Base-by-base conservation (phyloP, 306 rosid genomes). In the Rubus idaeus region DNA sequence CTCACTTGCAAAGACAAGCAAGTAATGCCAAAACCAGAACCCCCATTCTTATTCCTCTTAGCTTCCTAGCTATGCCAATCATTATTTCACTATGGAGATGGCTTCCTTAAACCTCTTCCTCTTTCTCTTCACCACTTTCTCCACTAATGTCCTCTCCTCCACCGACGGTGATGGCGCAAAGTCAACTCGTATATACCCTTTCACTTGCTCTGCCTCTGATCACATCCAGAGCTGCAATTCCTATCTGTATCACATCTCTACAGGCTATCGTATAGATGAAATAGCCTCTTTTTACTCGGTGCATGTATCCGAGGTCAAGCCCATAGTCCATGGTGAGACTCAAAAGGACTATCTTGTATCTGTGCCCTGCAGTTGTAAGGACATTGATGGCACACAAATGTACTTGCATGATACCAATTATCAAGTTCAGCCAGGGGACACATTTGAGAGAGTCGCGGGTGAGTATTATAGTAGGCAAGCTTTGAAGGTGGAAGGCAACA, bases 321-420 rank as follows among this genome's bases (percentile, higher is more conserved):
- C 65, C 10, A 56, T 66, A 9, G 12, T 0, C 37, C 79, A 20
- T 21, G 73, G 30, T 64, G 58, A 41, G 23, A 64, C 8, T 11
- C 50, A 63, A 16, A 53, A 52, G 79, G 79, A 76, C 73, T 76
- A 76, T 56, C 79, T 66, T 52, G 74, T 76, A 2, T 53, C 79
- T 20, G 79, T 66, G 26, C 44, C 79, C 52, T 76, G 79, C 56
- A 65, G 73, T 76, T 66, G 79, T 13, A 52, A 21, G 26, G 8
- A 40, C 14, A 41, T 76, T 8, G 6, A 17, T 5, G 79, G 66
- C 30, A 40, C 49, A 37, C 18, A 51, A 14, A 26, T 55, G 26
- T 76, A 76, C 44, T 20, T 66, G 23, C 66, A 76, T 41, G 73
- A 76, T 41, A 76, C 67, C 39, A 14, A 37, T 13, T 41, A 76